Conservation (phyloP, 495 filamentous ascomycete species). For the Penicillium ucsense region DNA sequence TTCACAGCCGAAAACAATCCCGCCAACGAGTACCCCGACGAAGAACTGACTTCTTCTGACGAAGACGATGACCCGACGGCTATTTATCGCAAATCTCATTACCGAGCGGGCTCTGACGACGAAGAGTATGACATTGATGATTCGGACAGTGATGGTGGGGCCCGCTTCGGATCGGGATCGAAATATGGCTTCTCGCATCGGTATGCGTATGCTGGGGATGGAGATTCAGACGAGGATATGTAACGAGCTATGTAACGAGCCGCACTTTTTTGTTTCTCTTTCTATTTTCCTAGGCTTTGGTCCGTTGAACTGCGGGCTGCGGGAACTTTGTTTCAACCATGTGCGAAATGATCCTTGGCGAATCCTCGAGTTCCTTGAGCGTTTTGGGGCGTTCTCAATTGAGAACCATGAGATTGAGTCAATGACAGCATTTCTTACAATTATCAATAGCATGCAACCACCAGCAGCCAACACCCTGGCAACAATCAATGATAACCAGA, state of each 20-base stretch:
- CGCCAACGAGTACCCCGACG: conserved; percentile 59
- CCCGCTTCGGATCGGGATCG: conserved; percentile 9
- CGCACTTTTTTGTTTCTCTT: not conserved
- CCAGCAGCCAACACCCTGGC: no score
- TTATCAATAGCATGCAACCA: no score
- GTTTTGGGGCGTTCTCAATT: no score
- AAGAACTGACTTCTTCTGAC: conserved; percentile 50
- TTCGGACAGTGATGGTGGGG: conserved; percentile 36
- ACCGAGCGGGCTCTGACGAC: conserved; percentile 38
- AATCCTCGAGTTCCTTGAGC: no score
- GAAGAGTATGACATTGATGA: conserved; percentile 45
- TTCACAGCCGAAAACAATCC: conserved; percentile 53
- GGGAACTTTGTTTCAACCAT: no score
- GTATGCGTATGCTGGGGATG: conserved; percentile 14
- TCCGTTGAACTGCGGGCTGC: no score
- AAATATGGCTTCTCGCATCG: conserved; percentile 15
- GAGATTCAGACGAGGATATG: conserved; percentile 28
- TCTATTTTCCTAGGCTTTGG: no score
- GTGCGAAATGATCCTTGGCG: no score
- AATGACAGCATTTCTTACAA: no score
- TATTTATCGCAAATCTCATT: conserved; percentile 33
- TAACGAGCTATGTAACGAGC: conserved; percentile 15
- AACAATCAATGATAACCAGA: no score
- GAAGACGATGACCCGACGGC: conserved; percentile 44
- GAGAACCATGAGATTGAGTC: no score